These are phyloP conservation scores for Suillus placidus DNA, from an alignment of 768 basidiomycete genomes.

Conservation along the genomic window DNA sequence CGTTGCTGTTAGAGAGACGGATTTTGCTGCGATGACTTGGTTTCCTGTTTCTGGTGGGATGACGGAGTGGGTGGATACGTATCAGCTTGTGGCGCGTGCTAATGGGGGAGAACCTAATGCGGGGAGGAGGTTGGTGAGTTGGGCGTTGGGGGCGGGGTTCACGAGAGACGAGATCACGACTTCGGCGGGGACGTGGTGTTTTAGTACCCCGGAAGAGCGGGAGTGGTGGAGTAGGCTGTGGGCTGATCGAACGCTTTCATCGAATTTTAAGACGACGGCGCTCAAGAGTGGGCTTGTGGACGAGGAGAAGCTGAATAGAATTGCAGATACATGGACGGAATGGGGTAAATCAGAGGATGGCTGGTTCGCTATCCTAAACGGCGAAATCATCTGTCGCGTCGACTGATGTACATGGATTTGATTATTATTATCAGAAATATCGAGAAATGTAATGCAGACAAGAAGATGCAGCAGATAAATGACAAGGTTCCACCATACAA, in stretches of 20 bases:
- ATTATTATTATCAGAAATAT: slow-evolving; percentile 3
- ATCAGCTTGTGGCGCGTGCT: slow-evolving; percentile 24
- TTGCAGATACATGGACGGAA: slow-evolving; percentile 27
- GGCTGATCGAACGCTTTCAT: slow-evolving; percentile 40
- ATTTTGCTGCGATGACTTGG: slow-evolving; percentile 38
- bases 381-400: slow-evolving; percentile 35
- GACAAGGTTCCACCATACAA: slow-evolving; percentile 13
- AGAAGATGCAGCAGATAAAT: slow-evolving; percentile 13
- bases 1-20: slow-evolving; percentile 47
- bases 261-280: slow-evolving; percentile 36
- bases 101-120: slow-evolving; percentile 44
- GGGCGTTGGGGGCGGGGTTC: slow-evolving; percentile 43
- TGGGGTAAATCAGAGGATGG: slow-evolving; percentile 38
- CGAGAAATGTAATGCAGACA: slow-evolving; percentile 1
- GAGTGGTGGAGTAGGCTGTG: slow-evolving; percentile 42
- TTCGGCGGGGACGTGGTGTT: slow-evolving; percentile 41
- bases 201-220: slow-evolving; percentile 37
- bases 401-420: not conserved
- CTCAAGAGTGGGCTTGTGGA: slow-evolving; percentile 29
- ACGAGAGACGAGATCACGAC: slow-evolving; percentile 27
- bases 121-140: slow-evolving; percentile 40
- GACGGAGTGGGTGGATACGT: slow-evolving; percentile 26
- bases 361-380: slow-evolving; percentile 37
- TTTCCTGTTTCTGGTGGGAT: slow-evolving; percentile 39
- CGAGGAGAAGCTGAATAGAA: slow-evolving; percentile 25